These are phyloP conservation scores for Epichloe gansuensis DNA, from an alignment of 2,329 filamentous ascomycete genomes.

Conservation along the genomic window DNA sequence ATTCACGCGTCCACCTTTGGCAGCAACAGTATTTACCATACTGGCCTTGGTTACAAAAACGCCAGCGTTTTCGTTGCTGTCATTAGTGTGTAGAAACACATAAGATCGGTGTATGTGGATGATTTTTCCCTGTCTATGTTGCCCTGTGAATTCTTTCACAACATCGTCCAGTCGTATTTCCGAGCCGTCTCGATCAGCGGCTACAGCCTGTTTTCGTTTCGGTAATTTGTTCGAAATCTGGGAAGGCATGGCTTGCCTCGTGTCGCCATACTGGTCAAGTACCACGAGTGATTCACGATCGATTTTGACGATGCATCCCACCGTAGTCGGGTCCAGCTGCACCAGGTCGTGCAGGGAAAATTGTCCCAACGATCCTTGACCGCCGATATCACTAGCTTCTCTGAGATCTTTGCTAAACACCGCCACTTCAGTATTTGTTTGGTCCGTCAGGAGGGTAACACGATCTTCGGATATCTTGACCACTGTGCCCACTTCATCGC, in stretches of 20 bases:
- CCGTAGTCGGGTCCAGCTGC: constrained; percentile 83
- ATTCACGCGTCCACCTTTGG: constrained; percentile 75
- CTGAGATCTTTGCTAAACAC: constrained; percentile 96
- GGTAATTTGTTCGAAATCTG: constrained; percentile 86
- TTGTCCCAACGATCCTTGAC: constrained; percentile 71
- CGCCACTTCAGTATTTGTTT: constrained; percentile 84
- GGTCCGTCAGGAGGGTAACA: constrained; percentile 86
- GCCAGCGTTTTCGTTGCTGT: constrained; percentile 73
- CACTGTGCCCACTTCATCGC: constrained; percentile 94
- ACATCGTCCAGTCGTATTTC: constrained; percentile 89
- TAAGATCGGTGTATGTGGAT: constrained; percentile 90
- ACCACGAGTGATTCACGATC: constrained; percentile 86
- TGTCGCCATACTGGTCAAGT: constrained; percentile 79
- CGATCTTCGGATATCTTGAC: constrained; percentile 86
- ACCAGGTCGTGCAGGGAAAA: constrained; percentile 90
- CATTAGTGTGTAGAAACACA: constrained; percentile 78
- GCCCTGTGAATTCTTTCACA: constrained; percentile 79
- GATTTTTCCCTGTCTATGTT: constrained; percentile 77
- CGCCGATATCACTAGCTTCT: constrained; percentile 84
- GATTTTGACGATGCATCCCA: constrained; percentile 88
- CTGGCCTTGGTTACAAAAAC: constrained; percentile 79
- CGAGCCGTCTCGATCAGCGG: constrained; percentile 83
- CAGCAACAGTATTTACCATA: constrained; percentile 83
- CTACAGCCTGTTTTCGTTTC: constrained; percentile 70
- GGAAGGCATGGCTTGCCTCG: constrained; percentile 73